Evolutionary conservation across 495 filamentous ascomycete species (phyloP), one percentile per base, ranked within the genome.

Genomic region (Clohesyomyces aquaticus): DNA sequence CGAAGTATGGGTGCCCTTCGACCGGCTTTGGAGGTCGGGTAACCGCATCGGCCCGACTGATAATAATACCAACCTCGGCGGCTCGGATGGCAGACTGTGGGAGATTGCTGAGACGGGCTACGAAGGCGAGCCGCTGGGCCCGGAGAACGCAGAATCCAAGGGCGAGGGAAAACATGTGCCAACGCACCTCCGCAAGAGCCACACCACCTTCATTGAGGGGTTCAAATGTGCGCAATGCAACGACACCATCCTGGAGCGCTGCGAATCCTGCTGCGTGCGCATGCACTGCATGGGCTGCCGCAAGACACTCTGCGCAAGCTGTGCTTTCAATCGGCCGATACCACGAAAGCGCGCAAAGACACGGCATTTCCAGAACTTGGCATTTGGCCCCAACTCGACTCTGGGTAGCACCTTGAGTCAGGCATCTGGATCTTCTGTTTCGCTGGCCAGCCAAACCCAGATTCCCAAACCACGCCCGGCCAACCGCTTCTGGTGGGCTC

Each of bases 251-350:
- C 63, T 73, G 19, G 84, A 87, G 67, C 71, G 84, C 42, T 87
- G 84, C 67, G 83, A 87, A 66, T 82, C 84, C 63, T 87, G 84
- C 69, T 85, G 83, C 57, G 80, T 86, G 19, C 71, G 83, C 60
- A 86, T 87, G 84, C 84, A 86, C 60, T 87, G 84, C 63, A 81
- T 83, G 55, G 83, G 83, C 26, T 87, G 83, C 66, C 80, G 84
- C 38, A 84, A 81, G 73, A 87, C 82, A 2, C 77, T 86, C 9
- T 87, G 84, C 73, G 80, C 81, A 3, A 83, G 82, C 67, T 87
- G 84, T 70, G 82, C 84, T 11, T 85, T 83, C 63, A 80, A 83
- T 57, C 75, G 82, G 22, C 80, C 81, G 1, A 79, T 84, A 55
- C 74, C 82, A 14, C 70, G 67, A 38, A 75, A 76, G 38, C 54